These are phyloP conservation scores for Bryoerythrophyllum caledonicum DNA, from an alignment of 225 moss, liverwort and hornwort species.

Conservation along the genomic window DNA sequence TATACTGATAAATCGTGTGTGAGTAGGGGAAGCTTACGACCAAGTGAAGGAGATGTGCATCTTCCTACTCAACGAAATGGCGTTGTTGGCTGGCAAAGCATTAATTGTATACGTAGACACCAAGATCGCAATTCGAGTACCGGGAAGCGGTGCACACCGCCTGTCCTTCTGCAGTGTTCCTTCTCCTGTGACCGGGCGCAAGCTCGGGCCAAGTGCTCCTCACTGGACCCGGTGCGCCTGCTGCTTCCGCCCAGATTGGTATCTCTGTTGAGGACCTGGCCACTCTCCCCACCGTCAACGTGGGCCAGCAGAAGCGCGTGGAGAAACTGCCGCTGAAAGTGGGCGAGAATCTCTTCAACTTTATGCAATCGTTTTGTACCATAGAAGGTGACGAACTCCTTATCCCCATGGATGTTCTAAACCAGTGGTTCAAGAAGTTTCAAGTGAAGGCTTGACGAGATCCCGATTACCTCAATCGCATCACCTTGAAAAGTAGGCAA, in stretches of 20 bases:
- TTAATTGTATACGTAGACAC: conserved; percentile 90
- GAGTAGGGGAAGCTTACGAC: conserved; percentile 93
- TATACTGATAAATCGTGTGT: too few species aligned
- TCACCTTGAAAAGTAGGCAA: too few species aligned
- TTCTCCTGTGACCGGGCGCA: conserved; percentile 76
- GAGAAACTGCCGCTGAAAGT: conserved; percentile 94
- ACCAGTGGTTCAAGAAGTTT: conserved; percentile 97
- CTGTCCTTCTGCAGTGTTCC: conserved; percentile 84
- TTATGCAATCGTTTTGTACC: conserved; percentile 93
- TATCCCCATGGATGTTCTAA: conserved; percentile 91
- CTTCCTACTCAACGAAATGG: conserved; percentile 71
- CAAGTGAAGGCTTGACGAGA: conserved; percentile 86
- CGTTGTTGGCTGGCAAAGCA: conserved; percentile 71
- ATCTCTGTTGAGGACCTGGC: conserved; percentile 78
- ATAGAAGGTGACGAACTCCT: conserved; percentile 86
- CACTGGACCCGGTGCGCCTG: conserved; percentile 74
- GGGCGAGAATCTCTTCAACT: conserved; percentile 92
- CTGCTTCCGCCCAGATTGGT: conserved; percentile 83
- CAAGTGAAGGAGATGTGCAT: conserved; percentile 95
- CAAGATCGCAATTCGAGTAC: conserved; percentile 88
- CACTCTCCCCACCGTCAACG: conserved; percentile 72
- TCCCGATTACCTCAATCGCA: conserved; percentile 81
- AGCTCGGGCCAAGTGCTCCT: conserved; percentile 79
- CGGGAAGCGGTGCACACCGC: conserved; percentile 76
- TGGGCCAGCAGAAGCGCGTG: conserved; percentile 86